Conservation (phyloP, 2,329 filamentous ascomycete species). For the Endoconidiophora polonica region DNA sequence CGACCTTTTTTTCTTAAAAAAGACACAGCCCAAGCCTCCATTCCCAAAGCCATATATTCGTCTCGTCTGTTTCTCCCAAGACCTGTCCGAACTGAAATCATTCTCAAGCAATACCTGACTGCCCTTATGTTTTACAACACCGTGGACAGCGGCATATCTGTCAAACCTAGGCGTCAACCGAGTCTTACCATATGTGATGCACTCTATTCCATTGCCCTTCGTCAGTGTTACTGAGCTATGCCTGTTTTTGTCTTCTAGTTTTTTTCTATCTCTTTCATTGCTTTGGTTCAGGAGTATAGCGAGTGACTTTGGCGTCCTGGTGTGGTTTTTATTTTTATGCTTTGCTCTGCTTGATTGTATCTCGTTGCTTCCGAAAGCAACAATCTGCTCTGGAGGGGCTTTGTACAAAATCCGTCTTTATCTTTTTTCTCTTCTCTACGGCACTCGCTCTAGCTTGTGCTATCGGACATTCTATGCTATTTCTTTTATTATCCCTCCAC, state of each 20-base stretch:
- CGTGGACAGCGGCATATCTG: no score
- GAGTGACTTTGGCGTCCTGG: conserved; percentile 19
- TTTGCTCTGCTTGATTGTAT: conserved; percentile 8
- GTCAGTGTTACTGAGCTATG: no score
- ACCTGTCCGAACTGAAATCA: no score
- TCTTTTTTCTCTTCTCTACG: no score
- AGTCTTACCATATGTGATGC: no score
- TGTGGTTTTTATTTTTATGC: not conserved
- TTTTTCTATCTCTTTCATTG: conserved; percentile 16
- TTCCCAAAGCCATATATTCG: not conserved
- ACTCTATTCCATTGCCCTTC: no score
- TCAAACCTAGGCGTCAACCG: no score
- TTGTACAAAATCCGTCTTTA: conserved; percentile 3
- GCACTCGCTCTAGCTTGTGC: no score
- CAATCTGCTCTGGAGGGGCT: not conserved
- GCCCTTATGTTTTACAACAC: no score
- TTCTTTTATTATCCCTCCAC: not conserved
- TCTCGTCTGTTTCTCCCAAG: not conserved
- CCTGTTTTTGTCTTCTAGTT: conserved; percentile 13
- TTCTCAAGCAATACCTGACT: no score
- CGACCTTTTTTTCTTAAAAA: conserved; percentile 10
- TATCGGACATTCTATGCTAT: not conserved
- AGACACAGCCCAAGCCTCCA: conserved; percentile 5
- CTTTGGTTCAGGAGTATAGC: conserved; percentile 24
- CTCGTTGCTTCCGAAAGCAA: conserved; percentile 4